Evolutionary conservation across 352 stramenopile genomes (phyloP), one percentile per base, ranked within the genome.

Genomic region (Globisporangium paddicum): DNA sequence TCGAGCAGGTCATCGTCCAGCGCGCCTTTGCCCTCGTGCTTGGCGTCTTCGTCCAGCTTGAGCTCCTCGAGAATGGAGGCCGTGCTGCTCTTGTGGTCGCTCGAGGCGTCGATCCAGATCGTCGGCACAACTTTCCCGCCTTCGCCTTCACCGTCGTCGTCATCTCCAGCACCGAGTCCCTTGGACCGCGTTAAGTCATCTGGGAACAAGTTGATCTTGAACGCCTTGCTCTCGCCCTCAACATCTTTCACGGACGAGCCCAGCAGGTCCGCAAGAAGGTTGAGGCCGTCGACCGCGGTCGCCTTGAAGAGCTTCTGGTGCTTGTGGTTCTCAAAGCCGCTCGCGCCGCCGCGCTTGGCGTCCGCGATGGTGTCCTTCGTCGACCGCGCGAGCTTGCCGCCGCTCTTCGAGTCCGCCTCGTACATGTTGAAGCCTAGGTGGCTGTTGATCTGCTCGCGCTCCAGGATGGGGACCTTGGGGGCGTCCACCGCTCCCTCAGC

Each of bases 371-470:
- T 69, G 35, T 93, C 77, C 28, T 79, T 80, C 0, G 76, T 75
- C 3, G 77, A 82, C 11, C 62, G 62, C 5, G 64, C 66, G 55
- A 79, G 72, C 10, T 41, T 51, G 5, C 32, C 30, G 18, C 55
- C 28, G 2, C 73, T 72, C 46, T 87, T 89, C 32, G 77, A 74
- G 60, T 91, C 83, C 21, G 82, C 78, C 51, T 88, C 80, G 70
- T 91, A 94, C 82, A 95, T 92, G 68, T 95, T 95, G 63, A 81
- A 74, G 46, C 85, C 85, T 11, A 89, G 59, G 16, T 87, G 75
- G 10, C 74, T 65, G 30, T 82, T 79, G 14, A 76, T 67, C 47
- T 86, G 78, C 34, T 84, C 72, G 4, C 79, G 76, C 18, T 89
- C 69, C n/a, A 89, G 65, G 40, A 90, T 70, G 5, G 68, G 74